Evolutionary conservation across 495 filamentous ascomycete genomes (phyloP).

Genomic region (Podospora comata): DNA sequence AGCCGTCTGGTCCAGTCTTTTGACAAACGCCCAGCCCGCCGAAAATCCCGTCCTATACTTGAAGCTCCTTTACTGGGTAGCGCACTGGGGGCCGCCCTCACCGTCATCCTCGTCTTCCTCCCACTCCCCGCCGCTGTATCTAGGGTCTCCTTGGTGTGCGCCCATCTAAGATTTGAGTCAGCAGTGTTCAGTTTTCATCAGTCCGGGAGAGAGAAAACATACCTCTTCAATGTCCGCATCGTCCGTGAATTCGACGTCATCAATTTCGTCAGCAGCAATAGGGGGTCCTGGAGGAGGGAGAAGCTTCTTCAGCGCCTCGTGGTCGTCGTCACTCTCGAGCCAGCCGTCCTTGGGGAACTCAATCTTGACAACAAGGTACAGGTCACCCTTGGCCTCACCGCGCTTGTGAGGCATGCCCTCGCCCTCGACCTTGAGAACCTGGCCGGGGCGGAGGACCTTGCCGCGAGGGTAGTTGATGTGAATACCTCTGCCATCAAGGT

Average conservation of each 20-base stretch:
- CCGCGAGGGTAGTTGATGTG: slow-evolving; percentile 70
- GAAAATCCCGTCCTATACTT: neutral
- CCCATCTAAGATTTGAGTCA: slow-evolving; percentile 53
- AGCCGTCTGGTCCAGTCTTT: neutral
- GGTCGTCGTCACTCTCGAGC: slow-evolving; percentile 63
- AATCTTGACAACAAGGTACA: slow-evolving; percentile 82
- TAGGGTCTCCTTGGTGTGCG: slow-evolving; percentile 61
- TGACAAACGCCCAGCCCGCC: neutral
- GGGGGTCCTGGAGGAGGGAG: slow-evolving; percentile 60
- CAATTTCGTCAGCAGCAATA: slow-evolving; percentile 67
- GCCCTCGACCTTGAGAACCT: slow-evolving; percentile 76
- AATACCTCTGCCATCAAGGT: slow-evolving; percentile 92
- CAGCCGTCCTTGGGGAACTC: slow-evolving; percentile 86
- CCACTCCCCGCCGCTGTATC: slow-evolving; percentile 64
- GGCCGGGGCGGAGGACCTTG: slow-evolving; percentile 71
- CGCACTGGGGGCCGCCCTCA: slow-evolving; percentile 65
- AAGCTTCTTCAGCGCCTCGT: slow-evolving; percentile 66
- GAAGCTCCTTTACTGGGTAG: slow-evolving; percentile 65
- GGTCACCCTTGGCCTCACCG: slow-evolving; percentile 75
- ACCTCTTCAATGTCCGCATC: slow-evolving; percentile 78
- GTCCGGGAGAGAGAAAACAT: slow-evolving; percentile 27
- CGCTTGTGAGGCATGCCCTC: slow-evolving; percentile 95
- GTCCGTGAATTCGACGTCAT: slow-evolving; percentile 83
- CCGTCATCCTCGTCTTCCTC: slow-evolving; percentile 78
- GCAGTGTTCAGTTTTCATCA: neutral